A percentile compares a stretch with the other conserved stretches of the same genome.
Evolutionary conservation across 148 eudicot species (phyloP).

Genomic region (Camellia lanceoleosa): DNA sequence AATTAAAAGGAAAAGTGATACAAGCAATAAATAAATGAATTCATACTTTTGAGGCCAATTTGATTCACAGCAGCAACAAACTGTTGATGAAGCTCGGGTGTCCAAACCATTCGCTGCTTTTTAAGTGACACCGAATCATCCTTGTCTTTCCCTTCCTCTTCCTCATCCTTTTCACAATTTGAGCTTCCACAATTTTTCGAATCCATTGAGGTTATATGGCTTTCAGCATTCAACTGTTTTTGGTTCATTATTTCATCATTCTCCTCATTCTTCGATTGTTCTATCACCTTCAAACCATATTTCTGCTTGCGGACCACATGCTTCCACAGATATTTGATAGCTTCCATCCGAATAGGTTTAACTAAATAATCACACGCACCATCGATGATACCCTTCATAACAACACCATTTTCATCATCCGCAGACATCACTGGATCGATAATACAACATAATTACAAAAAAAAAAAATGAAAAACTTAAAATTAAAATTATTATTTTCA

Average conservation of each 20-base stretch:
- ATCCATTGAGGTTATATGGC: not conserved
- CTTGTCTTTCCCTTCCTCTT: not conserved
- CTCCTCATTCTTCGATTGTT: not conserved
- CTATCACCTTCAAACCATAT: conserved; percentile 8
- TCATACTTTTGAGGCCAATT: conserved; percentile 29
- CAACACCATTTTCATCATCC: not conserved
- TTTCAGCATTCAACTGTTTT: not conserved
- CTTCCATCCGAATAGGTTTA: conserved; percentile 26
- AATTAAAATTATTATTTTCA: too few relatives aligned
- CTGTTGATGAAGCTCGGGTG: conserved; percentile 33
- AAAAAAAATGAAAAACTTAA: too few relatives aligned
- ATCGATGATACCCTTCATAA: not conserved
- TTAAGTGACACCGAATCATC: not conserved
- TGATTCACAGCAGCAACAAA: conserved; percentile 33
- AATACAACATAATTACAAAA: not conserved
- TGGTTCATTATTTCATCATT: not conserved
- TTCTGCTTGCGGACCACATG: conserved; percentile 19
- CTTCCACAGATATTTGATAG: conserved; percentile 28
- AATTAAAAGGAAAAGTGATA: not conserved
- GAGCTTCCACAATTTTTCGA: conserved; percentile 3
- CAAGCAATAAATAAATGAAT: not conserved
- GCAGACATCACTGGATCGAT: conserved; percentile 7
- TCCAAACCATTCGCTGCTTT: conserved; percentile 33
- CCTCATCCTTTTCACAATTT: not conserved
- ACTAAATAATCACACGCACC: conserved; percentile 33